Evolutionary conservation across 202 grass and related monocot species (phyloP), one percentile per base, ranked within the genome.

Genomic region (Zizania palustris): DNA sequence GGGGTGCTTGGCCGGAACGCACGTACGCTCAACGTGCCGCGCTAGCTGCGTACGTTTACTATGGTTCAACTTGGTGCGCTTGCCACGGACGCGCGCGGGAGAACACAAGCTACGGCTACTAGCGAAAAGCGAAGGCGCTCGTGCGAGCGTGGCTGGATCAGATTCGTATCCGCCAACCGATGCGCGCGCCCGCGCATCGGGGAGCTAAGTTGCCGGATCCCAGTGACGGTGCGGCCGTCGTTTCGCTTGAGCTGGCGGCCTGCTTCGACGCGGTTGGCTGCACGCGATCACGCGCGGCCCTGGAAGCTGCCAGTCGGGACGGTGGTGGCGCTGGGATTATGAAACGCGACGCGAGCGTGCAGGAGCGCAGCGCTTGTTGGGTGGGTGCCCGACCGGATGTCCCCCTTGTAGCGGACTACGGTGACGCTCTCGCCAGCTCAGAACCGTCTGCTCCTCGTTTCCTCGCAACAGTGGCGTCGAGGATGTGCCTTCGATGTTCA

Each of bases 301-400:
- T 9, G 20, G 21, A 20, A 82, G 84, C 46, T 64, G 72, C 71
- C 45, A 5, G 57, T 71, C 49, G 34, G 49, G 11, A 41, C 35
- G 38, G 45, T 21, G 64, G 39, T 11, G 60, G 66, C 60, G n/a
- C 9, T 15, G 76, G 36, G 49, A 18, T 62, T n/a, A 2, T 60
- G 38, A 49, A 7, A 19, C n/a, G 54, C n/a, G 45, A 19, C n/a
- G 54, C n/a, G 45, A 28, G 45, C 57, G 13, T 46, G 76, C 36
- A 8, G 13, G 60, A 50, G 46, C 13, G 19, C 6, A 16, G 56
- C 37, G 63, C 22, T 58, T 43, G 72, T 41, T 63, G 50, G 84
- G 65, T 39, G 35, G 84, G 45, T 63, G 38, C 45, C 69, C 80
- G 74, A 87, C 85, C 61, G 14, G 74, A 18, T 64, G 80, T 5